Evolutionary conservation across 2,329 filamentous ascomycete species (phyloP).

Genomic region (Hypomyces perniciosus): DNA sequence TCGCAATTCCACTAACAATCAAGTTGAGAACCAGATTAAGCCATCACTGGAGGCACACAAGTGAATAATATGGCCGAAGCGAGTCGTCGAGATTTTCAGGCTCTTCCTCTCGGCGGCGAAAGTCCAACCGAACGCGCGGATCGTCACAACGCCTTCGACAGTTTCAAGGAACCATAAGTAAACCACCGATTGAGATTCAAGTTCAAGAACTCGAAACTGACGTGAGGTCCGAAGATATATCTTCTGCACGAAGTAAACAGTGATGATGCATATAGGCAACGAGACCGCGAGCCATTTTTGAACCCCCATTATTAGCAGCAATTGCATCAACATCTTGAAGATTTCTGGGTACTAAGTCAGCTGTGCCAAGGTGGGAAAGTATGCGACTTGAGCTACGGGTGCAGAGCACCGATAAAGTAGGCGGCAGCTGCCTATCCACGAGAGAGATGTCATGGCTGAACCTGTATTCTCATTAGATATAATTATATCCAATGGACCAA

Average conservation of each 20-base stretch:
- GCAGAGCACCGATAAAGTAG: conserved; percentile 24
- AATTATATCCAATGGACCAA: neutral
- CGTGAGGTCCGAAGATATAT: conserved; percentile 45
- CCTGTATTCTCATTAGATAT: conserved; percentile 15
- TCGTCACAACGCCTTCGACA: conserved; percentile 20
- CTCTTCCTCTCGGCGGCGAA: conserved; percentile 26
- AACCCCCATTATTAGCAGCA: conserved; percentile 38
- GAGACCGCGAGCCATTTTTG: conserved; percentile 39
- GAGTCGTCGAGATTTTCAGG: conserved; percentile 34
- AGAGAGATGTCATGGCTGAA: conserved; percentile 37
- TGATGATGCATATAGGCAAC: conserved; percentile 31
- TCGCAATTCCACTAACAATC: conserved; percentile 31
- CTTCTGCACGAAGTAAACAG: conserved; percentile 22
- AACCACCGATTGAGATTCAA: conserved; percentile 47
- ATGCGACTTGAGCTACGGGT: conserved; percentile 14
- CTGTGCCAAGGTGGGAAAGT: fast-evolving
- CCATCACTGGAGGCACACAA: conserved; percentile 44
- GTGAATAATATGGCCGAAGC: conserved; percentile 26
- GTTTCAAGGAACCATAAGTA: conserved; percentile 37
- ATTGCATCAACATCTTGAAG: conserved; percentile 36
- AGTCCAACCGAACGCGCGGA: conserved; percentile 24
- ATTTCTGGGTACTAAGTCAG: conserved; percentile 24
- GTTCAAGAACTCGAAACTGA: conserved; percentile 49
- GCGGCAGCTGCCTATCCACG: conserved; percentile 33
- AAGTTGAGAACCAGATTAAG: conserved; percentile 41